A percentile compares a stretch with the other conserved stretches of the same genome.
Evolutionary conservation across 495 filamentous ascomycete genomes (phyloP).

Genomic region (Penicillium steckii): DNA sequence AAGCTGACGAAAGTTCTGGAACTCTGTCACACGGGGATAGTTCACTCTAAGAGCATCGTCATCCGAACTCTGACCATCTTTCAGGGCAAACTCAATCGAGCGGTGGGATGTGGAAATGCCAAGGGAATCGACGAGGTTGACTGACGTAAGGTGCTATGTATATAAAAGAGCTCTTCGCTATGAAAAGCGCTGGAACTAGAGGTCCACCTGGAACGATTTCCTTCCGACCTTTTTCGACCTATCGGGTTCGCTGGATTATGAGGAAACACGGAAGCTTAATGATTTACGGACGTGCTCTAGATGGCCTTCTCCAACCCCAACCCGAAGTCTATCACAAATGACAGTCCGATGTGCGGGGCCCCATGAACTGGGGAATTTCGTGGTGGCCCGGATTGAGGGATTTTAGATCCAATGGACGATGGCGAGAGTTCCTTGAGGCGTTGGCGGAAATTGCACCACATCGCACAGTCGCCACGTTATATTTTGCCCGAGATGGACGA

Average conservation of each 20-base stretch:
- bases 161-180: constrained; percentile 9
- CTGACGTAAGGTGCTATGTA: constrained; percentile 1
- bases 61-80: constrained; percentile 14
- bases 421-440: constrained; percentile 5
- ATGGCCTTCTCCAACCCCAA: background rate
- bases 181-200: constrained; percentile 5
- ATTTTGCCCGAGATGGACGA: constrained; percentile 6
- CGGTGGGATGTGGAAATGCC: constrained; percentile 10
- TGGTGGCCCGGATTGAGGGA: constrained; percentile 11
- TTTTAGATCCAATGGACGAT: constrained; percentile 12
- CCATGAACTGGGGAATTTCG: constrained; percentile 6
- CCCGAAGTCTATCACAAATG: background rate
- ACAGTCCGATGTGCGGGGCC: background rate
- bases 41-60: too few species aligned
- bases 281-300: constrained; percentile 8
- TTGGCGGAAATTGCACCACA: constrained; percentile 12
- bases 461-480: constrained; percentile 7
- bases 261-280: constrained; percentile 1
- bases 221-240: background rate
- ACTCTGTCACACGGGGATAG: too few species aligned
- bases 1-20: too few species aligned
- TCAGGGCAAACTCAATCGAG: constrained; percentile 14
- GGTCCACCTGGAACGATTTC: constrained; percentile 15
- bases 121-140: background rate
- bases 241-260: constrained; percentile 8